Percentiles rank a stretch among this genome's conserved stretches.
phyloP scores from a whole-genome alignment of 2,329 filamentous ascomycete genomes.

The Emmonsia crescens region DNA sequence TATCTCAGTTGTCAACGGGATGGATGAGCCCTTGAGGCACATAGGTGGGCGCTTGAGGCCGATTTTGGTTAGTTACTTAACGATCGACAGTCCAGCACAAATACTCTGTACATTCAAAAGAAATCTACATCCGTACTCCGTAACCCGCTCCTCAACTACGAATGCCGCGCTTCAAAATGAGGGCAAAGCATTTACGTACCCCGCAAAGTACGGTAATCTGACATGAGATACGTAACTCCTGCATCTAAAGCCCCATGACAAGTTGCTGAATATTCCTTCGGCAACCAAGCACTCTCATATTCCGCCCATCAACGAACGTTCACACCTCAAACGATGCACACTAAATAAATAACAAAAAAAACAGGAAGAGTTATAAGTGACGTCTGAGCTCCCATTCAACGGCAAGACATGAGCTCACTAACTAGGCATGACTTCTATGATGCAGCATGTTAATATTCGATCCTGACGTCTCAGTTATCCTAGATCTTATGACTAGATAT shows the following conservation, averaged over 20 bases:
- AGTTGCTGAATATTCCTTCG: background rate
- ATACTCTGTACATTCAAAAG: background rate
- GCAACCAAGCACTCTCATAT: background rate
- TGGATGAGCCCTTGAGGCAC: background rate
- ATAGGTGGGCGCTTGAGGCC: background rate
- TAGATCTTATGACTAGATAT: too few relatives aligned
- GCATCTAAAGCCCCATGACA: background rate
- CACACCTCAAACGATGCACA: background rate
- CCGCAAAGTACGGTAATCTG: background rate
- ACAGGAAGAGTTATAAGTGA: background rate
- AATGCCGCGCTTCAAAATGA: background rate
- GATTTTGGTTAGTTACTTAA: background rate
- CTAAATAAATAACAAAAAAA: background rate
- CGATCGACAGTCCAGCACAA: background rate
- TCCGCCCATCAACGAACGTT: too few relatives aligned
- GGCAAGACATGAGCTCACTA: too few relatives aligned
- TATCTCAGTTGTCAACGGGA: background rate
- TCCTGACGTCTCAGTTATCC: too few relatives aligned
- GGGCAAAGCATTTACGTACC: background rate
- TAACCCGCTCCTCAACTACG: background rate
- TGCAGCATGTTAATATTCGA: background rate
- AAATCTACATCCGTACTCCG: too few relatives aligned
- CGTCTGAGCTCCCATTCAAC: background rate
- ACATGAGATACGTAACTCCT: background rate
- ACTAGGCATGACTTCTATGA: too few relatives aligned